Percentiles rank a stretch among this genome's conserved stretches.
phyloP scores from a whole-genome alignment of 345 rosid species.

The Gossypium ekmanianum region DNA sequence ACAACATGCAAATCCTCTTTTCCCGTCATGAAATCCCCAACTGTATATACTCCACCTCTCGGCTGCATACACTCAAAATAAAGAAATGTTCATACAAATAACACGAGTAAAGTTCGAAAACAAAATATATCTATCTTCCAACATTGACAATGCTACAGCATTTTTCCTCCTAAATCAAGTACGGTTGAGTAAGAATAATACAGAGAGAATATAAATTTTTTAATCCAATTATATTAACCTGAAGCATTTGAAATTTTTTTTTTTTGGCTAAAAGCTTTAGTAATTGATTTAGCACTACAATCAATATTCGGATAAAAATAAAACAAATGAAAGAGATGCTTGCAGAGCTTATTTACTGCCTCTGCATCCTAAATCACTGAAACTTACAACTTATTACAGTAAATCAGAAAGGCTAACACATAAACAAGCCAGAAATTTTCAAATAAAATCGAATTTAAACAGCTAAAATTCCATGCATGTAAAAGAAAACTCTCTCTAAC shows the following conservation, averaged over 20 bases:
- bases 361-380: not conserved
- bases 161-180: not conserved
- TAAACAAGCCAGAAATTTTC: not conserved
- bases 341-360: not conserved
- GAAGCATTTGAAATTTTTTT: not conserved
- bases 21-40: slow-evolving; percentile 86
- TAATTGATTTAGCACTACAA: not conserved
- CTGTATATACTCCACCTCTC: slow-evolving; percentile 54
- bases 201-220: not conserved
- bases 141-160: not conserved
- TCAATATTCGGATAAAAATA: not conserved
- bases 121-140: not conserved
- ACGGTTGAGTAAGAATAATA: not conserved
- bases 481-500: not conserved
- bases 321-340: not conserved
- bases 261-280: too few species aligned
- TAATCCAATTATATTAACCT: not conserved
- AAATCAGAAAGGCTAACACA: not conserved
- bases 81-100: not conserved
- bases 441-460: not conserved
- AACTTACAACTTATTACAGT: not conserved
- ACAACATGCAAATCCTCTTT: slow-evolving; percentile 70
- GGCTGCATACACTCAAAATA: slow-evolving; percentile 40
- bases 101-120: not conserved
- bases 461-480: slow-evolving; percentile 8